Evolutionary conservation across 2,329 filamentous ascomycete species (phyloP).

Genomic region (Aspergillus sergii): DNA sequence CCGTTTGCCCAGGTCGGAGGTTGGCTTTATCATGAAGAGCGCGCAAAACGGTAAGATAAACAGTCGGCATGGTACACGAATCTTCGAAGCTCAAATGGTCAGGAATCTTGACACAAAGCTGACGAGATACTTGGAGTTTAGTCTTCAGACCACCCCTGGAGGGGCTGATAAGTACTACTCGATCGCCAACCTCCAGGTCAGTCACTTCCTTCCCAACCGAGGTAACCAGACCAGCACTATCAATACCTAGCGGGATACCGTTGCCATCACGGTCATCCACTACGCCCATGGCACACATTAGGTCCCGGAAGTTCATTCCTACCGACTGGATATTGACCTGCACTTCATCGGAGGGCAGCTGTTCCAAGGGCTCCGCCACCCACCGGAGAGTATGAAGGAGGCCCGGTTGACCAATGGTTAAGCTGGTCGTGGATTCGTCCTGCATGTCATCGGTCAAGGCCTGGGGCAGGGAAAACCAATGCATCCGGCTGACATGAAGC

Average conservation of each 20-base stretch:
- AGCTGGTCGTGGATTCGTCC: no score
- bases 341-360: no score
- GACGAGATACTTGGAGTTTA: not conserved
- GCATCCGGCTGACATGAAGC: no score
- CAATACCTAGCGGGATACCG: not conserved
- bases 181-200: not conserved
- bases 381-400: no score
- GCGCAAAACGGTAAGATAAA: not conserved
- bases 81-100: not conserved
- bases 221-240: not conserved
- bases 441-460: no score
- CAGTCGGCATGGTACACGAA: not conserved
- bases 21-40: not conserved
- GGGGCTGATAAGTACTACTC: constrained; percentile 1
- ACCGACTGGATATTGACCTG: no score
- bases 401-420: no score
- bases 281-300: no score
- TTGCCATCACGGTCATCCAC: not conserved
- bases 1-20: not conserved
- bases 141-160: not conserved
- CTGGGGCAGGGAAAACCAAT: no score
- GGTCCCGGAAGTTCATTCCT: no score
- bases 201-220: not conserved
- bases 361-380: no score
- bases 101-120: not conserved